These are phyloP conservation scores for Venturia pyrina DNA, from an alignment of 2,329 filamentous ascomycete species.

Conservation along the genomic window DNA sequence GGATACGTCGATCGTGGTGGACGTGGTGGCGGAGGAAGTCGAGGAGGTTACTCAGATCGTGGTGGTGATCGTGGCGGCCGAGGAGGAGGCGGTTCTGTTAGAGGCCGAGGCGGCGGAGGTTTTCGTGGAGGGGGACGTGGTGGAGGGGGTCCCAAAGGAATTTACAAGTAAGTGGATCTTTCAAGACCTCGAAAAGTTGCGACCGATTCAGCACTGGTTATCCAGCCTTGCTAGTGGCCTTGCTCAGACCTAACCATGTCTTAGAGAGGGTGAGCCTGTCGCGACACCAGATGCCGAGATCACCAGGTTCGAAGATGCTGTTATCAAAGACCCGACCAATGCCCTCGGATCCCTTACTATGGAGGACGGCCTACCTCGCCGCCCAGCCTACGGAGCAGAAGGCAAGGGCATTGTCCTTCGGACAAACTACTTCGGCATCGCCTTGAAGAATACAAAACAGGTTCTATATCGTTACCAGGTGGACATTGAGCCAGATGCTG, in stretches of 20 bases:
- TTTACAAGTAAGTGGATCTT: background rate
- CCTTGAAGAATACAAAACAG: slow-evolving; percentile 11
- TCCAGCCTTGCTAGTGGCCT: background rate
- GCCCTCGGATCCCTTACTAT: slow-evolving; percentile 14
- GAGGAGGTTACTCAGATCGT: slow-evolving; percentile 4
- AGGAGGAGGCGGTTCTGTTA: background rate
- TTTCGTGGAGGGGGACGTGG: background rate
- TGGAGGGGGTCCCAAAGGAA: background rate
- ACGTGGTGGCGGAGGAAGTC: slow-evolving; percentile 10
- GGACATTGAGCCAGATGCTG: background rate
- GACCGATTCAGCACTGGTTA: background rate
- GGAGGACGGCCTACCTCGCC: background rate
- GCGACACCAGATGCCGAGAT: slow-evolving; percentile 15
- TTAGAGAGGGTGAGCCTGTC: background rate
- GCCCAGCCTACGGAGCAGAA: slow-evolving; percentile 17
- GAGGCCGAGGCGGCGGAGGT: background rate
- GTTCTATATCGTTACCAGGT: slow-evolving; percentile 22
- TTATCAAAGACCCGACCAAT: slow-evolving; percentile 19
- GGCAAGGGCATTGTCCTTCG: slow-evolving; percentile 17
- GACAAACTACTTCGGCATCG: slow-evolving; percentile 26
- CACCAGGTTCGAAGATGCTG: slow-evolving; percentile 21
- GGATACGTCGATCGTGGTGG: slow-evolving; percentile 2
- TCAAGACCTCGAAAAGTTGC: background rate
- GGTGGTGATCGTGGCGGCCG: background rate
- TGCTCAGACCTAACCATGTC: background rate